A percentile compares a stretch with the other conserved stretches of the same genome.
phyloP scores from a whole-genome alignment of 2,329 filamentous ascomycete genomes.

The Ceratocystis destructans region DNA sequence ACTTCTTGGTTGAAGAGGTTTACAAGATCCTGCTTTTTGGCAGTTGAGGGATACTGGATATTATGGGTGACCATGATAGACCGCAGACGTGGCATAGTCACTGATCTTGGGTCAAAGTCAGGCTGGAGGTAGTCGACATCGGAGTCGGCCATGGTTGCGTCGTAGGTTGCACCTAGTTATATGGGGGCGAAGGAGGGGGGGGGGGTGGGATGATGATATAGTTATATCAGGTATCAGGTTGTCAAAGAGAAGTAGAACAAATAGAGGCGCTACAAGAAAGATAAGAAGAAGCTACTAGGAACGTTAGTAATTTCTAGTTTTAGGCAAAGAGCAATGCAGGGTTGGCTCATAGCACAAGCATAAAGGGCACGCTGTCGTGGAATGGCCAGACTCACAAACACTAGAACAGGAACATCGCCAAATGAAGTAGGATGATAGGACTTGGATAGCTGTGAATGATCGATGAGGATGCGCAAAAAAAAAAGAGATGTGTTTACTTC shows the following conservation, averaged over 20 bases:
- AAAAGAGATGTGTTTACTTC: conserved; percentile 1
- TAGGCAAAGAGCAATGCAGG: not conserved
- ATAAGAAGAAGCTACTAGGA: conserved; percentile 1
- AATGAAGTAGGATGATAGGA: not conserved
- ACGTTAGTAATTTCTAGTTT: not conserved
- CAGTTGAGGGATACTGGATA: conserved; percentile 69
- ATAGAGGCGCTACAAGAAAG: no score
- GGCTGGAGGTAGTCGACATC: conserved; percentile 75
- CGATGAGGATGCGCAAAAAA: not conserved
- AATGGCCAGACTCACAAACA: conserved; percentile 8
- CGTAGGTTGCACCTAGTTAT: no score
- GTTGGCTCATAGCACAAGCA: not conserved
- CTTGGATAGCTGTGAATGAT: not conserved
- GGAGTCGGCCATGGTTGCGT: conserved; percentile 43
- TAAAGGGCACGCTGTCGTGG: not conserved
- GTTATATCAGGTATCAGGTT: no score
- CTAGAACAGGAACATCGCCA: not conserved
- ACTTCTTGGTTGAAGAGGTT: conserved; percentile 71
- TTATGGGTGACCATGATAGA: conserved; percentile 85
- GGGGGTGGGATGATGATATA: no score
- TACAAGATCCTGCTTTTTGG: conserved; percentile 83
- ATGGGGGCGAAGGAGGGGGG: no score
- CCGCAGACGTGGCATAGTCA: conserved; percentile 79
- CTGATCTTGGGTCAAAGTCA: conserved; percentile 67
- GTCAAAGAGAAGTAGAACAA: no score